Conservation (phyloP, 345 rosid genomes). For the Populus euphratica region DNA sequence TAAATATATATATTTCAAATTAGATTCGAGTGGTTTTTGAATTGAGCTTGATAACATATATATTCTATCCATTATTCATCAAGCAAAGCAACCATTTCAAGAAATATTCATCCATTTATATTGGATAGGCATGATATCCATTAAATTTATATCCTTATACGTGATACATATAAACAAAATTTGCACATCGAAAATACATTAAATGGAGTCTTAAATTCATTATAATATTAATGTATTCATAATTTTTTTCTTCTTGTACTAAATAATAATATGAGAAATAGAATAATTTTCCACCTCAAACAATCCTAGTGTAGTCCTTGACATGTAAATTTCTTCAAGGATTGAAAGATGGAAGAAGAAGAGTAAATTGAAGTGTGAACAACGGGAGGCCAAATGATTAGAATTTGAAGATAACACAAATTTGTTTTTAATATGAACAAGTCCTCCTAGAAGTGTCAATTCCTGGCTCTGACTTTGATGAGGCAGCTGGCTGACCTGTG, state of each 20-base stretch:
- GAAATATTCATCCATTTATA: rapidly evolving
- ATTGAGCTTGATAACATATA: rapidly evolving
- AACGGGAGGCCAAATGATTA: constrained; percentile 15
- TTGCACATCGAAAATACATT: too few species aligned
- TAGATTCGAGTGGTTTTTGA: too few species aligned
- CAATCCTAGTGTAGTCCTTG: not conserved
- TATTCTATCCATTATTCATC: rapidly evolving
- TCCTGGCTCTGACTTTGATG: constrained; percentile 51
- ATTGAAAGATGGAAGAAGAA: not conserved
- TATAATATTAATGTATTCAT: too few species aligned
- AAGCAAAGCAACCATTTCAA: rapidly evolving
- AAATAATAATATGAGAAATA: too few species aligned
- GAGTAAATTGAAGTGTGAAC: not conserved
- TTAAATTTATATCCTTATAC: too few species aligned
- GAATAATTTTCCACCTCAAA: not conserved
- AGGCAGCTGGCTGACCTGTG: not conserved
- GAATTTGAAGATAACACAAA: not conserved
- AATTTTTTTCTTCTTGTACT: too few species aligned
- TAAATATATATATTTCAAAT: rapidly evolving
- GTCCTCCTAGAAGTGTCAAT: constrained; percentile 10
- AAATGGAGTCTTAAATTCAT: too few species aligned
- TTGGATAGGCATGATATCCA: rapidly evolving
- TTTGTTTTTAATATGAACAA: not conserved
- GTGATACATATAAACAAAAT: too few species aligned
- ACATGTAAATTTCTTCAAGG: not conserved